phyloP scores from a whole-genome alignment of 108 stramenopile species.

The Mayamaea pseudoterrestris region DNA sequence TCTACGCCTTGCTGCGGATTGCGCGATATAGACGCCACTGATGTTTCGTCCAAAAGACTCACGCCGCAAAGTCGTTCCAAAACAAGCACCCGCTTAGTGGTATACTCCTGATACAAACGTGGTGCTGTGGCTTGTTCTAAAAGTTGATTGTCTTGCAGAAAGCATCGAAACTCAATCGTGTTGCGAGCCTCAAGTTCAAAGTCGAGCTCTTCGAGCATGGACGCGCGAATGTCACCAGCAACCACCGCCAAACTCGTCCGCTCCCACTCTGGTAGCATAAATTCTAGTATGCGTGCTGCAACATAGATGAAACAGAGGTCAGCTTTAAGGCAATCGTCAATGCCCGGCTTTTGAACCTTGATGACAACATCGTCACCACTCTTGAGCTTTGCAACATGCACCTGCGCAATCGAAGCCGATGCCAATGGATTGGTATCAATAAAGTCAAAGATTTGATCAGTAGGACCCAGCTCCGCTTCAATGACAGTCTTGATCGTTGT shows the following conservation, averaged over 20 bases:
- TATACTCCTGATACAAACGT: slow-evolving; percentile 42
- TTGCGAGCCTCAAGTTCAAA: slow-evolving; percentile 86
- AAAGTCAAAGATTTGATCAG: slow-evolving; percentile 46
- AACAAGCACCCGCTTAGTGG: slow-evolving; percentile 77
- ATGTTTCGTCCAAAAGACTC: slow-evolving; percentile 79
- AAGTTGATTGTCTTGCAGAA: slow-evolving; percentile 53
- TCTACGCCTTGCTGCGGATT: slow-evolving; percentile 58
- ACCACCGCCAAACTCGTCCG: slow-evolving; percentile 73
- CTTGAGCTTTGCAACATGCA: slow-evolving; percentile 75
- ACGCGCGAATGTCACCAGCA: slow-evolving; percentile 72
- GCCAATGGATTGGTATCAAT: slow-evolving; percentile 79
- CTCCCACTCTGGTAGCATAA: slow-evolving; percentile 85
- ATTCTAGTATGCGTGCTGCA: slow-evolving; percentile 77
- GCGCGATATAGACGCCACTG: slow-evolving; percentile 41
- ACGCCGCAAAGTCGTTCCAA: slow-evolving; percentile 88
- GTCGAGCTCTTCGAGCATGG: slow-evolving; percentile 92
- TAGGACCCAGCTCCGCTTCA: slow-evolving; percentile 71
- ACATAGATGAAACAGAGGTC: slow-evolving; percentile 90
- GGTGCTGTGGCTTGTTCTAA: slow-evolving; percentile 65
- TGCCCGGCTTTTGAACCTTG: slow-evolving; percentile 93
- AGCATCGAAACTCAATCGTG: slow-evolving; percentile 79
- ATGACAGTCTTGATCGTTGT: slow-evolving; percentile 67
- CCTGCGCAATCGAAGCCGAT: slow-evolving; percentile 88
- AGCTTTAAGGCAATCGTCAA: slow-evolving; percentile 80
- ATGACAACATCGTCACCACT: slow-evolving; percentile 90